Conservation (phyloP, 805 yeast species). For the Saccharomycopsis javanensis region DNA sequence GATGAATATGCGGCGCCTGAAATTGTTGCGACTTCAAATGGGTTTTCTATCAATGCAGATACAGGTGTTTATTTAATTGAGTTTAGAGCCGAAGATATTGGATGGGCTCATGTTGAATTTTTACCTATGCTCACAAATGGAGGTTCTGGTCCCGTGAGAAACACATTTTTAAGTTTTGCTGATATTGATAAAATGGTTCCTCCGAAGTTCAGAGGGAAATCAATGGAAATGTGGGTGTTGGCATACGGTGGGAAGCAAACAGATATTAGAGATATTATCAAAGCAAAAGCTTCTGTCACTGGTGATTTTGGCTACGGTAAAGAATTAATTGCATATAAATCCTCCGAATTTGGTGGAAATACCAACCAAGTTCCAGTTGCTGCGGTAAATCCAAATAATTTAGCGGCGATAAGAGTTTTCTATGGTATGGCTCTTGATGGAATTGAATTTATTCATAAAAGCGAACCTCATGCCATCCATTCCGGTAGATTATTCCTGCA, state of each 20-base stretch:
- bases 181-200: constrained; percentile 34
- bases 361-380: constrained; percentile 23
- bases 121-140: constrained; percentile 40
- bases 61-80: constrained; percentile 74
- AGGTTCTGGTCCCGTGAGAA: constrained; percentile 53
- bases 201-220: constrained; percentile 26
- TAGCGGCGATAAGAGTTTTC: constrained; percentile 52
- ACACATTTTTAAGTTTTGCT: constrained; percentile 39
- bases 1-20: constrained; percentile 36
- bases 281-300: constrained; percentile 19
- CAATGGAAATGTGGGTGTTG: constrained; percentile 25
- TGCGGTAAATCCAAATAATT: constrained; percentile 30
- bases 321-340: constrained; percentile 30
- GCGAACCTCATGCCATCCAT: background rate
- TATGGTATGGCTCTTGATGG: constrained; percentile 83
- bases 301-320: constrained; percentile 35
- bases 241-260: constrained; percentile 26
- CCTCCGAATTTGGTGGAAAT: constrained; percentile 27
- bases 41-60: constrained; percentile 37
- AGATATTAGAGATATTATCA: constrained; percentile 38
- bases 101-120: constrained; percentile 52
- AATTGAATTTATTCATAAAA: constrained; percentile 34
- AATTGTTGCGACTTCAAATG: constrained; percentile 36
- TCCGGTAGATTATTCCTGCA: background rate
- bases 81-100: constrained; percentile 48